phyloP scores from a whole-genome alignment of 345 rosid genomes.

The Arabis alpina region DNA sequence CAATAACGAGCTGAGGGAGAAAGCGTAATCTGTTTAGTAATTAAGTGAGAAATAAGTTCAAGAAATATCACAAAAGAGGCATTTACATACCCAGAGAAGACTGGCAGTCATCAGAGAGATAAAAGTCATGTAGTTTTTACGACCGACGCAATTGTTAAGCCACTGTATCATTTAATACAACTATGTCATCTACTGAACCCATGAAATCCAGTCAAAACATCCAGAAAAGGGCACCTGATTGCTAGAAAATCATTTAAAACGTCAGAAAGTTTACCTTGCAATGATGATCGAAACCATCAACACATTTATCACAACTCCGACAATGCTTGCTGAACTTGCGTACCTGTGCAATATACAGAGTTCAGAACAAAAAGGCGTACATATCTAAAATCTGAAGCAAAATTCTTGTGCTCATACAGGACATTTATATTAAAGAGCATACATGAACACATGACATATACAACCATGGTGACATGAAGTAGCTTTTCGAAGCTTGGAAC shows the following conservation, averaged over 20 bases:
- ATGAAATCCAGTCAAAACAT: conserved; percentile 5
- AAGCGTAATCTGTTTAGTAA: conserved; percentile 5
- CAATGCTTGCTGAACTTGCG: conserved; percentile 91
- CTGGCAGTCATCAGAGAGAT: conserved; percentile 81
- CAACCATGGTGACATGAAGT: not conserved
- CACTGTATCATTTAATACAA: conserved; percentile 64
- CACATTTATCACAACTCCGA: conserved; percentile 90
- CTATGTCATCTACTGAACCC: conserved; percentile 36
- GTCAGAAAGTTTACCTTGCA: conserved; percentile 66
- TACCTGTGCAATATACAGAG: conserved; percentile 58
- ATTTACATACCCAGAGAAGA: conserved; percentile 79
- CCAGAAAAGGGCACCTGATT: not conserved
- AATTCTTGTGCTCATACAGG: conserved; percentile 1
- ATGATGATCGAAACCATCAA: conserved; percentile 94
- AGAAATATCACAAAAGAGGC: not conserved
- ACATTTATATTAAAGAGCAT: conserved; percentile 2
- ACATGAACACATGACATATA: conserved; percentile 11
- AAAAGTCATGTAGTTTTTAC: conserved; percentile 79
- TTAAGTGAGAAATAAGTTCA: conserved; percentile 7
- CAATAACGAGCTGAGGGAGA: conserved; percentile 65
- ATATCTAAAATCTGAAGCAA: not conserved
- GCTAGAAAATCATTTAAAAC: conserved; percentile 1
- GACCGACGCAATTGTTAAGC: conserved; percentile 97
- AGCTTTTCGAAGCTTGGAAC: not conserved
- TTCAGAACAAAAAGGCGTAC: conserved; percentile 7